Conservation (phyloP, 495 filamentous ascomycete species). For the Sabuloglossum arenarium region DNA sequence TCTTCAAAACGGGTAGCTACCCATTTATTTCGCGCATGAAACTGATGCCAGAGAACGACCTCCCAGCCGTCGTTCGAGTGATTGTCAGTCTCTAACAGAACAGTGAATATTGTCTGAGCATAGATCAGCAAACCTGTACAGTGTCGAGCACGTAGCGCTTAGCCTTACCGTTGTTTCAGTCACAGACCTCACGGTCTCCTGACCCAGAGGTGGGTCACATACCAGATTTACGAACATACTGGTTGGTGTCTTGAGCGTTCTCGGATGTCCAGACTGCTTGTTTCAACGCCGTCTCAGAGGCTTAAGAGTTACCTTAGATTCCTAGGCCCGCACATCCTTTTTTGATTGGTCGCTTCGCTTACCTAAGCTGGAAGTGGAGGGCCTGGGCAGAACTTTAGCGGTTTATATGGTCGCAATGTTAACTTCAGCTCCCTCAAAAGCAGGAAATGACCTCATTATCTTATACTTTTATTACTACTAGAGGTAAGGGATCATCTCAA, state of each 20-base stretch:
- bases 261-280: no score
- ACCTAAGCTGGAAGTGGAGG: no score
- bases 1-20: slow-evolving; percentile 21
- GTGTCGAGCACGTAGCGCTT: background rate
- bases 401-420: no score
- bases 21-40: slow-evolving; percentile 25
- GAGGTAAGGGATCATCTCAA: no score
- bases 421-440: no score
- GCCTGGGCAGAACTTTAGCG: no score
- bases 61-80: slow-evolving; percentile 29
- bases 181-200: background rate
- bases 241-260: background rate
- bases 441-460: no score
- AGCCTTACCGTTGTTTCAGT: background rate
- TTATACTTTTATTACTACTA: no score
- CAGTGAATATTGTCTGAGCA: background rate
- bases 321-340: no score
- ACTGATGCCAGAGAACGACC: slow-evolving; percentile 57
- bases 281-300: no score
- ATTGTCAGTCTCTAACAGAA: background rate
- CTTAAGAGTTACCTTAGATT: no score
- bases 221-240: background rate
- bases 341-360: no score
- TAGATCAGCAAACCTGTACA: background rate
- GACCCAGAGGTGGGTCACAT: slow-evolving; percentile 2